Evolutionary conservation across 352 stramenopile species (phyloP), one percentile per base, ranked within the genome.

Genomic region (Phytophthora citricola): DNA sequence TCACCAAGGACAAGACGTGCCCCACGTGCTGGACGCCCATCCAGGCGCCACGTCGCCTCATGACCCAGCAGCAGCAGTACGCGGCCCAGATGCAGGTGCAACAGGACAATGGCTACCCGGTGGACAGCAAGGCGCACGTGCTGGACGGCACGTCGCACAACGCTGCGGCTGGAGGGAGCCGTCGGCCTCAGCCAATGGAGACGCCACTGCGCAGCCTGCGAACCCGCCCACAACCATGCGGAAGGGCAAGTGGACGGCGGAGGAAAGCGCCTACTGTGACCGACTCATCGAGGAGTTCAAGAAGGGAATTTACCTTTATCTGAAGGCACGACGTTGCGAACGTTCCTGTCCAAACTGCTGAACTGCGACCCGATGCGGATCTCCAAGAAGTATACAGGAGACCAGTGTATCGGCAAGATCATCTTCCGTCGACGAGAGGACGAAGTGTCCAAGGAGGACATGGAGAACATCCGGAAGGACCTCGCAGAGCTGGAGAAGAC

Each of bases 341-440:
- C 96, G 27, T 99, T 99, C 73, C 75, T 99, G 34, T 98, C 91
- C 54, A 99, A 99, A 72, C 63, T 99, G 12, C 78, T 99, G 5
- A 98, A 99, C 70, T 99, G 97, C 73, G 97, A 99, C 78, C 97
- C 97, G 7, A 99, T 99, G 97, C 83, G 97, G 12, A 99, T 99
- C 57, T 98, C 94, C 0, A 99, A 99, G 71, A 99, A 99, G 78
- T 99, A 99, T 69, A 98, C 98, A 48, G 97, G 97, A 12, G 90
- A 93, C 58, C 98, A 99, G 66, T 99, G 96, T 67, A 99, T 99
- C 62, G 97, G 97, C 68, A 99, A 99, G 76, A 89, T 93, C 44
- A 77, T 81, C 63, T 94, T 93, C 54, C 80, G 86, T 8, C 66
- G 85, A 31, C 75, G 87, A 31, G 88, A 92, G 55, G 83, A 92